phyloP scores from a whole-genome alignment of 2,329 filamentous ascomycete species.

The Thermochaetoides dissita region DNA sequence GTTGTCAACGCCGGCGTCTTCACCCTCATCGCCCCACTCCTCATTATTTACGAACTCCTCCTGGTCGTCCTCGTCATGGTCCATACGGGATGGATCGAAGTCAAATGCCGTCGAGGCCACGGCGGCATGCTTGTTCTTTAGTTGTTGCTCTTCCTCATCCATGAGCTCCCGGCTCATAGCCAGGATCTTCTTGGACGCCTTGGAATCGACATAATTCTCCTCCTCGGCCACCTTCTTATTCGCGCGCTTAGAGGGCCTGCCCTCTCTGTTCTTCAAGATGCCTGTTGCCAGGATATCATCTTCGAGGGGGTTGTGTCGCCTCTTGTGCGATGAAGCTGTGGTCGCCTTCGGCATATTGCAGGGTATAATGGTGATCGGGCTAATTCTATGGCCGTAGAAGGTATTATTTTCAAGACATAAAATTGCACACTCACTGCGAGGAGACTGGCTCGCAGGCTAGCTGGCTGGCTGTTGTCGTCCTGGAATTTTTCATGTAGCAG shows the following conservation, averaged over 20 bases:
- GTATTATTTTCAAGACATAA: no score
- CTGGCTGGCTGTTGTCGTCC: not conserved
- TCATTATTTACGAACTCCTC: slow-evolving; percentile 41
- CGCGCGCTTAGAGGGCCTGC: slow-evolving; percentile 53
- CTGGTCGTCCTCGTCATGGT: slow-evolving; percentile 33
- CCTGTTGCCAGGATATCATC: slow-evolving; percentile 67
- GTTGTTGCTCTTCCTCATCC: slow-evolving; percentile 52
- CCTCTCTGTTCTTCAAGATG: slow-evolving; percentile 58
- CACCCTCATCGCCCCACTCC: slow-evolving; percentile 69
- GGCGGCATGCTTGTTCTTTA: slow-evolving; percentile 22
- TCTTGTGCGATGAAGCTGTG: slow-evolving; percentile 40
- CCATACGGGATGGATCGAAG: slow-evolving; percentile 60
- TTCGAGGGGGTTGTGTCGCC: slow-evolving; percentile 76
- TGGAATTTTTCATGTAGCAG: slow-evolving; percentile 12
- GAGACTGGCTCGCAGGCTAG: no score
- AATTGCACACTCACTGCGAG: no score
- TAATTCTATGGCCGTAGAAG: no score
- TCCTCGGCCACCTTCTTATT: slow-evolving; percentile 46
- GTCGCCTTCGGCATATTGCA: slow-evolving; percentile 65
- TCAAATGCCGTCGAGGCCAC: slow-evolving; percentile 53
- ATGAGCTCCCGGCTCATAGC: slow-evolving; percentile 78
- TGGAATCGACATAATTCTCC: slow-evolving; percentile 70
- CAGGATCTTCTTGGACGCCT: slow-evolving; percentile 76
- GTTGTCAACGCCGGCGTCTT: slow-evolving; percentile 43
- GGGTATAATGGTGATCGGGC: no score